phyloP scores from a whole-genome alignment of 352 stramenopile species.

The Saprolegnia diclina region DNA sequence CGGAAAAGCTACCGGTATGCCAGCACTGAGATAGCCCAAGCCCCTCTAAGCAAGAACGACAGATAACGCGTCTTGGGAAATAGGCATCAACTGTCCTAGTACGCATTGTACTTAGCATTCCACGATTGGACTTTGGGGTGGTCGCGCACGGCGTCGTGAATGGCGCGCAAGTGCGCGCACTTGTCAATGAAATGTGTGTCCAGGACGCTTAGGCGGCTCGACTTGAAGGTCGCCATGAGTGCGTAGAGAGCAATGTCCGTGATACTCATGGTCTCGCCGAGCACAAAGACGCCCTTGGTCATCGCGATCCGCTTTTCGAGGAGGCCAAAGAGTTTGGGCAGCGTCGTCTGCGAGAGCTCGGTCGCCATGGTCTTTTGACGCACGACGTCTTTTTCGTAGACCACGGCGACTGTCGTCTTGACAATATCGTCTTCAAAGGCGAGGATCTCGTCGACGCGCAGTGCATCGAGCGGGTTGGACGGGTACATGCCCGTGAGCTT shows the following conservation, averaged over 20 bases:
- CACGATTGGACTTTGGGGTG: conserved; percentile 3
- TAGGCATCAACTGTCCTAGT: too few relatives aligned
- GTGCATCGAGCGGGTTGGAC: conserved; percentile 29
- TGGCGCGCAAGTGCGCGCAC: background rate
- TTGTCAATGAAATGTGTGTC: background rate
- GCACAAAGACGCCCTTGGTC: conserved; percentile 29
- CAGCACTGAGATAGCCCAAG: too few relatives aligned
- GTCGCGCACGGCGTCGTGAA: background rate
- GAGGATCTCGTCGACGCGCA: conserved; percentile 41
- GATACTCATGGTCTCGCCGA: conserved; percentile 37
- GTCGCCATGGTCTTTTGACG: conserved; percentile 39
- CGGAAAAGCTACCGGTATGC: too few relatives aligned
- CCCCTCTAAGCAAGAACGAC: too few relatives aligned
- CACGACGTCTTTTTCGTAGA: conserved; percentile 31
- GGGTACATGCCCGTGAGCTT: conserved; percentile 43
- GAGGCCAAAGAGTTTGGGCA: conserved; percentile 31
- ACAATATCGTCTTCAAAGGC: conserved; percentile 36
- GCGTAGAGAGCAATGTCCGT: conserved; percentile 36
- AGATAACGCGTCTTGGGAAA: too few relatives aligned
- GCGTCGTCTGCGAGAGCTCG: conserved; percentile 30
- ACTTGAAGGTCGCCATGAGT: background rate
- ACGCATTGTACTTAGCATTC: background rate
- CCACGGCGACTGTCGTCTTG: conserved; percentile 29
- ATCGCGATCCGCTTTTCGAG: conserved; percentile 34
- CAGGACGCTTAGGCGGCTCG: background rate